Evolutionary conservation across 2,329 filamentous ascomycete species (phyloP).

Genomic region (Zarea fungicola): DNA sequence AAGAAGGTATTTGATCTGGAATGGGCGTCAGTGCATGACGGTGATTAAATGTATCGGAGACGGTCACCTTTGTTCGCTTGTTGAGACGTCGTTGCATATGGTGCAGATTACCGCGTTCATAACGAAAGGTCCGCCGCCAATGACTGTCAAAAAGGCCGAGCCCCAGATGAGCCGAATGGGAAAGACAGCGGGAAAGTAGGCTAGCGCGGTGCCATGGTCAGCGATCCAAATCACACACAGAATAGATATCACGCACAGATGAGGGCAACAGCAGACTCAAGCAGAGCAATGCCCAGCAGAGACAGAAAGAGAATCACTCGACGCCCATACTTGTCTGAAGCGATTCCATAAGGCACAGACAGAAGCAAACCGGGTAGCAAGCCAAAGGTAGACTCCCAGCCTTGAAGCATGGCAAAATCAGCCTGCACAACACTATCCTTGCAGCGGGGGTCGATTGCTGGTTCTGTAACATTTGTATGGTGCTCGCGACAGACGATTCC

Average conservation of each 20-base stretch:
- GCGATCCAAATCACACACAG: not conserved
- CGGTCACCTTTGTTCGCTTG: too few relatives aligned
- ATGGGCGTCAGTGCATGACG: not conserved
- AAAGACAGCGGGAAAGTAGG: not conserved
- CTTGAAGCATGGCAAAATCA: not conserved
- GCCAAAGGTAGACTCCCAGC: not conserved
- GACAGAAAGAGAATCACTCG: not conserved
- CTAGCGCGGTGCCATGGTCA: not conserved
- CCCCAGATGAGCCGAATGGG: conserved; percentile 2
- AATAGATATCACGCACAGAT: not conserved
- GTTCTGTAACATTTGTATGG: too few relatives aligned
- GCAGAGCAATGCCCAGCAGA: not conserved
- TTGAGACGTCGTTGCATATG: conserved; percentile 1
- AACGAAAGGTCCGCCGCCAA: conserved; percentile 4
- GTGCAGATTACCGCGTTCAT: not conserved
- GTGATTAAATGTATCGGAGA: not conserved
- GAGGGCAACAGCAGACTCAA: not conserved
- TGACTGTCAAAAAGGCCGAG: not conserved
- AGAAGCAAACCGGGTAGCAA: not conserved
- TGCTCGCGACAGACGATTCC: too few relatives aligned
- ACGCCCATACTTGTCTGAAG: not conserved
- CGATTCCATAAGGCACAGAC: not conserved
- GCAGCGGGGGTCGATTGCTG: conserved; percentile 1
- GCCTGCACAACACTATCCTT: not conserved
- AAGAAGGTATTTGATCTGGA: conserved; percentile 2